Base-by-base conservation (phyloP, 768 basidiomycete genomes). In the Candolleomyces efflorescens region DNA sequence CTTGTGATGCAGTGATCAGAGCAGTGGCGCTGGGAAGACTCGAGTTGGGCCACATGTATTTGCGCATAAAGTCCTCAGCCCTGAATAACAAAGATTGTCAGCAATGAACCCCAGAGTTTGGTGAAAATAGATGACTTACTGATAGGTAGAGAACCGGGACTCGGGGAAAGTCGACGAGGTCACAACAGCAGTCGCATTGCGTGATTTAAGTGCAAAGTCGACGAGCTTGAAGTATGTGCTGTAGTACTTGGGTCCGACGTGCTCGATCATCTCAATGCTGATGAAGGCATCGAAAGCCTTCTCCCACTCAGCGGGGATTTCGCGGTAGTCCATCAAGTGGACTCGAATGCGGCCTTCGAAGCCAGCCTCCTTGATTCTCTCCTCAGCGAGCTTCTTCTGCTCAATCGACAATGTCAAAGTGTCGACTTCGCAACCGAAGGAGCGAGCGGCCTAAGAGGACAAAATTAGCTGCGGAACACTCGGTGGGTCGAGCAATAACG, bases 261-360 rank as follows among this genome's bases (percentile, higher is more conserved):
- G 82, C 79, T 92, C 90, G 24, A 92, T 77, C 89, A 91, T 91
- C 72, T 92, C 90, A 60, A 87, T 79, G 65, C 85, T 87, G 50
- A 92, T 78, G 63, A 89, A 84, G 6, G 88, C 82, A 65, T 92
- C 89, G 62, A 91, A 92, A 10, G 86, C 80, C 60, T 89, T 86
- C 71, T 90, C 85, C 68, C 89, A 96, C 53, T 88, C 82, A n/a
- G 83, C 72, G 12, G 89, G 87, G 23, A 92, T 88, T 61, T 92
- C 90, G 41, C 94, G 84, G 69, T 96, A 97, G 68, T 96, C 94
- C 75, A 94, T 80, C 44, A 96, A 78, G 69, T 95, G 92, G 7
- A 96, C 91, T 5, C 88, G 86, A 64, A 96, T 84, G 54, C 80
- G 80, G 52, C 79, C 78, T 61, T 85, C 75, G 36, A 91, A 75